Percentiles rank a stretch among this genome's conserved stretches.
Conservation (phyloP, 2,329 filamentous ascomycete species). For the Trichophyton verrucosum region DNA sequence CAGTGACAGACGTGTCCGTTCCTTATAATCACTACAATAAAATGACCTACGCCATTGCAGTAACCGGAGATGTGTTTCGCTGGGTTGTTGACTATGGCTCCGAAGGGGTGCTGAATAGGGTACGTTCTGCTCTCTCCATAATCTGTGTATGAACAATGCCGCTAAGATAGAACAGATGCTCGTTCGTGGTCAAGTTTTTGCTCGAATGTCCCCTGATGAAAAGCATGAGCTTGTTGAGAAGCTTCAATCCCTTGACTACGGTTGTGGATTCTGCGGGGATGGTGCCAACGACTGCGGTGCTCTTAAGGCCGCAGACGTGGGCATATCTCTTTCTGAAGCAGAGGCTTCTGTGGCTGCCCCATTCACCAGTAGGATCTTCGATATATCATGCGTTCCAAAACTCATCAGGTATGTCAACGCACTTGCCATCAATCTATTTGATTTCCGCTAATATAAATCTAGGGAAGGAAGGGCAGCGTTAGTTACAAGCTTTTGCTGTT, state of each 20-base stretch:
- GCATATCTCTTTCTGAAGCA: conserved; percentile 91
- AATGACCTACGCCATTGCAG: conserved; percentile 74
- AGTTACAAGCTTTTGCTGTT: conserved; percentile 98
- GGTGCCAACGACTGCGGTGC: conserved; percentile 96
- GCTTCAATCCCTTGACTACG: conserved; percentile 90
- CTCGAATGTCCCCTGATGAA: conserved; percentile 96
- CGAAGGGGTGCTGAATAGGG: conserved; percentile 60
- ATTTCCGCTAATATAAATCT: conserved; percentile 16
- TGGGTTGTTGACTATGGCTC: conserved; percentile 91
- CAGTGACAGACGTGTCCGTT: conserved; percentile 64
- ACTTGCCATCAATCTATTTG: neutral
- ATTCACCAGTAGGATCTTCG: conserved; percentile 89
- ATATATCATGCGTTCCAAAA: conserved; percentile 88
- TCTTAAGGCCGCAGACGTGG: conserved; percentile 91
- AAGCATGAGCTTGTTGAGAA: conserved; percentile 98
- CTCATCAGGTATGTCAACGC: conserved; percentile 56
- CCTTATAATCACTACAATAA: conserved; percentile 74
- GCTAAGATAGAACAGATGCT: conserved; percentile 53
- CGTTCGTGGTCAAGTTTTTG: conserved; percentile 82
- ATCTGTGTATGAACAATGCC: neutral
- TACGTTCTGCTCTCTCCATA: conserved; percentile 24
- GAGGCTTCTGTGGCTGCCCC: conserved; percentile 97
- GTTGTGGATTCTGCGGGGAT: conserved; percentile 90
- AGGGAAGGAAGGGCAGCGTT: conserved; percentile 86
- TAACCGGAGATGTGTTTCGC: conserved; percentile 87